Evolutionary conservation across 1,284 basidiomycete species (phyloP).

Genomic region (Phlebopus sp.): DNA sequence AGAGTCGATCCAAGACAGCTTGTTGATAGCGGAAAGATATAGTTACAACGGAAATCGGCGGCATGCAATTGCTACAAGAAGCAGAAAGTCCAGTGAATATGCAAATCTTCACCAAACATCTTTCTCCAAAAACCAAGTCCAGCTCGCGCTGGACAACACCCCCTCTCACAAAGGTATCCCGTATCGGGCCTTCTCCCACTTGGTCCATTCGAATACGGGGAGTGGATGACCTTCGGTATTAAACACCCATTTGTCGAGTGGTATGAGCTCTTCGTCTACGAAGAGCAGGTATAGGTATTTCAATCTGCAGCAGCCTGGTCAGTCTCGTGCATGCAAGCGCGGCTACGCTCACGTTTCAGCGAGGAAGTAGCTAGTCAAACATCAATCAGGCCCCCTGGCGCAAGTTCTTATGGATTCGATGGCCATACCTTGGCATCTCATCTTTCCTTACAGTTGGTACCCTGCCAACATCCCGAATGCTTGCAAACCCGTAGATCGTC

Average conservation of each 20-base stretch:
- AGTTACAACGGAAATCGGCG: too few species aligned
- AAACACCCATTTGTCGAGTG: slow-evolving; percentile 58
- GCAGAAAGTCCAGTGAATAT: too few species aligned
- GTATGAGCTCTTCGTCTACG: slow-evolving; percentile 40
- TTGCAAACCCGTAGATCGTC: slow-evolving; percentile 42
- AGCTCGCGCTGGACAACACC: neutral
- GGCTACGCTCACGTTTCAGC: slow-evolving; percentile 47
- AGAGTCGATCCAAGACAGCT: too few species aligned
- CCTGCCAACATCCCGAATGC: slow-evolving; percentile 38
- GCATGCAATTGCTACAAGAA: too few species aligned
- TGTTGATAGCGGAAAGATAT: neutral
- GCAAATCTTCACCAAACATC: too few species aligned
- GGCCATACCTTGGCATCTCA: slow-evolving; percentile 46
- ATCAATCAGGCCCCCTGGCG: neutral
- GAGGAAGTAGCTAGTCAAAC: slow-evolving; percentile 41
- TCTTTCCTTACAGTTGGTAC: slow-evolving; percentile 32
- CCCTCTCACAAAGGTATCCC: neutral
- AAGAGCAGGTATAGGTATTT: slow-evolving; percentile 47
- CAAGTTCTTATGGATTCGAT: neutral
- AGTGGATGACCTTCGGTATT: slow-evolving; percentile 64
- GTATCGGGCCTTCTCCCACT: slow-evolving; percentile 22
- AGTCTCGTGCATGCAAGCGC: neutral
- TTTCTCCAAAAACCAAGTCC: too few species aligned
- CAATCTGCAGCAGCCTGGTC: slow-evolving; percentile 27
- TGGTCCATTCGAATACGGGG: slow-evolving; percentile 47